These are phyloP conservation scores for Eimeria acervulina DNA, from an alignment of 169 alveolate genomes.

Conservation along the genomic window DNA sequence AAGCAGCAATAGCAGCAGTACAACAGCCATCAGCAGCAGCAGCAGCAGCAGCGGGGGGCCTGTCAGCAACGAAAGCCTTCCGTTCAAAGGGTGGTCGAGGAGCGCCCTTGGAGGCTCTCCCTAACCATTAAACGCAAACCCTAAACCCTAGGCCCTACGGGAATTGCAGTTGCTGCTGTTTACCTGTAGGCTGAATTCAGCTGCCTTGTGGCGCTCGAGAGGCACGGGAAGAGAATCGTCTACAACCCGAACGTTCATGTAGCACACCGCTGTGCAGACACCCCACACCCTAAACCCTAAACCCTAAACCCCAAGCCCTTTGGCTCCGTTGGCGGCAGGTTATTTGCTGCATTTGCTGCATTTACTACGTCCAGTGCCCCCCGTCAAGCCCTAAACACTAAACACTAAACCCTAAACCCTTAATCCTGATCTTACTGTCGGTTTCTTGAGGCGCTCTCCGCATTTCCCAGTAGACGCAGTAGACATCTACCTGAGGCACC, in stretches of 20 bases:
- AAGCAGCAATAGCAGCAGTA: not conserved
- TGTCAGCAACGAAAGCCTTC: not conserved
- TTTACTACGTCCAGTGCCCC: no score
- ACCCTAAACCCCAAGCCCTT: conserved; percentile 12
- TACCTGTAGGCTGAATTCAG: conserved; percentile 47
- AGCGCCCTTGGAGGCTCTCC: not conserved
- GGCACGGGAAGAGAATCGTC: conserved; percentile 57
- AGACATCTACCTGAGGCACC: conserved; percentile 39
- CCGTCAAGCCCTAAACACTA: conserved; percentile 30
- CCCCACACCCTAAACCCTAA: conserved; percentile 43
- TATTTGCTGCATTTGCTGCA: not conserved
- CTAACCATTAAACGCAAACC: not conserved
- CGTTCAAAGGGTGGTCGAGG: not conserved
- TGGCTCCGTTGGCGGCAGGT: not conserved
- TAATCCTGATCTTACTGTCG: conserved; percentile 19
- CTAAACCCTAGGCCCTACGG: conserved; percentile 40
- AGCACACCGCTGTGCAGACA: conserved; percentile 56
- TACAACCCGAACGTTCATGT: conserved; percentile 62
- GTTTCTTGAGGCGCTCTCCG: conserved; percentile 70
- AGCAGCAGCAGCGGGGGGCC: not conserved
- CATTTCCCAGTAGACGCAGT: conserved; percentile 69
- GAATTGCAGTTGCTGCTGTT: not conserved
- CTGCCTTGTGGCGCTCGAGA: conserved; percentile 37
- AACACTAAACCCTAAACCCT: conserved; percentile 23
- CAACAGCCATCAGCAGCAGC: not conserved